These are phyloP conservation scores for Ceratocystiopsis brevicomis DNA, from an alignment of 2,329 filamentous ascomycete species.

Conservation along the genomic window DNA sequence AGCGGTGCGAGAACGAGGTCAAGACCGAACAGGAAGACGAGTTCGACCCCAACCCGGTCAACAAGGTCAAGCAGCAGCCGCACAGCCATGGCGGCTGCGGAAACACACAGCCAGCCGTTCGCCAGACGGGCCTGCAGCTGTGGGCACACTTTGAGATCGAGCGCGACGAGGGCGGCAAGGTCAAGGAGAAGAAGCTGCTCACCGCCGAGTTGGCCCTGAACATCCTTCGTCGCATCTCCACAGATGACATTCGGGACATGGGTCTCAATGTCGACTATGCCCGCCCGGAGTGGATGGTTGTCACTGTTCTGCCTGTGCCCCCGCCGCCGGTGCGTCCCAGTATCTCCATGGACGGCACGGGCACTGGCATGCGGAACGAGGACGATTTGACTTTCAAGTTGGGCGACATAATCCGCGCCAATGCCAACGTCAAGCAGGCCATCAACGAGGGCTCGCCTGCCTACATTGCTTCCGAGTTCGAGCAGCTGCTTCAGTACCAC, in stretches of 20 bases:
- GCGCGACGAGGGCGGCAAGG: constrained; percentile 53
- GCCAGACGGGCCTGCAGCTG: constrained; percentile 70
- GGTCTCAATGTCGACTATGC: constrained; percentile 90
- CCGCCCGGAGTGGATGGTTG: constrained; percentile 93
- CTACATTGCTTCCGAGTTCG: constrained; percentile 81
- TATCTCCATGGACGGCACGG: constrained; percentile 90
- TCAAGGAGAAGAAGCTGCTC: constrained; percentile 63
- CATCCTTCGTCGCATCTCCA: constrained; percentile 70
- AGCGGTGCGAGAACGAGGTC: constrained; percentile 65
- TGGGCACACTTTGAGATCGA: constrained; percentile 59
- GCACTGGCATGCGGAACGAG: constrained; percentile 81
- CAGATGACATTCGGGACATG: constrained; percentile 67
- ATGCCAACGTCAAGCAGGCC: constrained; percentile 81
- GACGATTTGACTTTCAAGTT: constrained; percentile 99
- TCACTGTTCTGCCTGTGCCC: constrained; percentile 86
- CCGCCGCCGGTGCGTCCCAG: constrained; percentile 90
- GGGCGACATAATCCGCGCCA: constrained; percentile 93
- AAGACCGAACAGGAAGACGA: constrained; percentile 41
- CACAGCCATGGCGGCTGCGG: constrained; percentile 76
- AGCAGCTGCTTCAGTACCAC: constrained; percentile 85
- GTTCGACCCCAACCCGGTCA: constrained; percentile 32
- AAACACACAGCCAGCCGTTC: constrained; percentile 73
- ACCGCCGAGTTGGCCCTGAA: constrained; percentile 70
- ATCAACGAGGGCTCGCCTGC: constrained; percentile 80
- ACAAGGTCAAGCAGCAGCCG: constrained; percentile 32